These are phyloP conservation scores for Paulownia fortunei DNA, from an alignment of 257 asterid species.

Conservation along the genomic window DNA sequence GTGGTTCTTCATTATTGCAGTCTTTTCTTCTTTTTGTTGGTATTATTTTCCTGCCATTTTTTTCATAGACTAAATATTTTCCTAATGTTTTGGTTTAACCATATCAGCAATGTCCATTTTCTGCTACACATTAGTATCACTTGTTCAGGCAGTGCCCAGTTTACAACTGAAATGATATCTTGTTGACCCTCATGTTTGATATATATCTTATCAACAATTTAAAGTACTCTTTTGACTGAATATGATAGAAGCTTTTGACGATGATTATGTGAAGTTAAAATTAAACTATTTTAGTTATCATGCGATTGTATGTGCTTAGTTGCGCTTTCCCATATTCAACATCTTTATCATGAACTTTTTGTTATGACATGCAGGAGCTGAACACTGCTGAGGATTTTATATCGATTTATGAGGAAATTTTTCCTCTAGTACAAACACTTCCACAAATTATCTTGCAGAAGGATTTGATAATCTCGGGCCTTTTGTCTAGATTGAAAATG, in stretches of 20 bases:
- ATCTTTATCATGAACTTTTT: slow-evolving; percentile 20
- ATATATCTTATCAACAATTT: background rate
- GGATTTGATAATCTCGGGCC: slow-evolving; percentile 64
- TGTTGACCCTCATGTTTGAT: background rate
- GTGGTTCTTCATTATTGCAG: background rate
- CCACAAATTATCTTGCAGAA: slow-evolving; percentile 88
- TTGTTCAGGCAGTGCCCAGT: background rate
- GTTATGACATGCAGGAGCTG: slow-evolving; percentile 66
- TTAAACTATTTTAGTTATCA: background rate
- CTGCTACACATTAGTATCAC: background rate
- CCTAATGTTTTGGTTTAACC: background rate
- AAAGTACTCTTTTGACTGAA: background rate
- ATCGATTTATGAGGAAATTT: slow-evolving; percentile 78
- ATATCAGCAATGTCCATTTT: background rate
- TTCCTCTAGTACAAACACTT: slow-evolving; percentile 88
- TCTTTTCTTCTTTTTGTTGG: background rate
- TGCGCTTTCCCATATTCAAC: background rate
- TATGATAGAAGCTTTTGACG: background rate
- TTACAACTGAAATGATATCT: background rate
- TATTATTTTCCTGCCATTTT: slow-evolving; percentile 4
- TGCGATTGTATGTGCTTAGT: background rate
- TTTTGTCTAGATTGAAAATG: slow-evolving; percentile 67
- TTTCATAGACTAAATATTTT: background rate
- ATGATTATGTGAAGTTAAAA: background rate
- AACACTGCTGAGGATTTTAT: slow-evolving; percentile 94